Percentiles rank a stretch among this genome's conserved stretches.
Evolutionary conservation across 1,139 yeast species (phyloP).

Genomic region (Candida gigantensis): DNA sequence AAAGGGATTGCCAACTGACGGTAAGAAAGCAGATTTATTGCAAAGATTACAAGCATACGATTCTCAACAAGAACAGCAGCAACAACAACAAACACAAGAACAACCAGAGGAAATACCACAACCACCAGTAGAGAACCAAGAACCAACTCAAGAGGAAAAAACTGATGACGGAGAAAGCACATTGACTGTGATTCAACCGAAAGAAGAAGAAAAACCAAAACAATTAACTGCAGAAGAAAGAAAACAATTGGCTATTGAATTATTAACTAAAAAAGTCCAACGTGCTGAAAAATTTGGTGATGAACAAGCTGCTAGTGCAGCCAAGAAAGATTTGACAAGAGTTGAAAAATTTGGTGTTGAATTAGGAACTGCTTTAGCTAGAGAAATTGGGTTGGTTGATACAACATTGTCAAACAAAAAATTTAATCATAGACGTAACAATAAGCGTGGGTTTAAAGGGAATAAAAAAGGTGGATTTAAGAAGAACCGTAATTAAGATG

Average conservation of each 20-base stretch:
- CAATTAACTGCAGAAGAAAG: conserved; percentile 66
- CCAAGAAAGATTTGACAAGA: conserved; percentile 62
- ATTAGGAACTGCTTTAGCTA: conserved; percentile 64
- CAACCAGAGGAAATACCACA: conserved; percentile 13
- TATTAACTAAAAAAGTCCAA: conserved; percentile 63
- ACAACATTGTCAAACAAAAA: conserved; percentile 26
- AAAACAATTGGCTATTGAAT: conserved; percentile 66
- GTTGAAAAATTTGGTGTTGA: conserved; percentile 85
- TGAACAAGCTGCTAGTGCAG: conserved; percentile 53
- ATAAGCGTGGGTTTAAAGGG: conserved; percentile 15
- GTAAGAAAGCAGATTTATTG: conserved; percentile 82
- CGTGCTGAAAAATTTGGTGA: conserved; percentile 81
- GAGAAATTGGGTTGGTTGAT: conserved; percentile 61
- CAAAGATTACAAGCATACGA: conserved; percentile 57
- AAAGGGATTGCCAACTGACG: conserved; percentile 69
- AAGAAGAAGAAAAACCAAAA: conserved; percentile 28
- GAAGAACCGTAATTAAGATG: conserved; percentile 5
- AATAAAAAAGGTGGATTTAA: conserved; percentile 8
- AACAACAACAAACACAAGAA: conserved; percentile 16
- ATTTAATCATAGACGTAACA: conserved; percentile 17
- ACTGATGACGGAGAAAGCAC: conserved; percentile 15
- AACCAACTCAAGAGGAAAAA: conserved; percentile 16
- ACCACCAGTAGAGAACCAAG: conserved; percentile 18
- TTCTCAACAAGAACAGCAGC: conserved; percentile 16
- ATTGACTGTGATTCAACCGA: conserved; percentile 18